Conservation (phyloP, 805 yeast genomes). For the Candida piceae region DNA sequence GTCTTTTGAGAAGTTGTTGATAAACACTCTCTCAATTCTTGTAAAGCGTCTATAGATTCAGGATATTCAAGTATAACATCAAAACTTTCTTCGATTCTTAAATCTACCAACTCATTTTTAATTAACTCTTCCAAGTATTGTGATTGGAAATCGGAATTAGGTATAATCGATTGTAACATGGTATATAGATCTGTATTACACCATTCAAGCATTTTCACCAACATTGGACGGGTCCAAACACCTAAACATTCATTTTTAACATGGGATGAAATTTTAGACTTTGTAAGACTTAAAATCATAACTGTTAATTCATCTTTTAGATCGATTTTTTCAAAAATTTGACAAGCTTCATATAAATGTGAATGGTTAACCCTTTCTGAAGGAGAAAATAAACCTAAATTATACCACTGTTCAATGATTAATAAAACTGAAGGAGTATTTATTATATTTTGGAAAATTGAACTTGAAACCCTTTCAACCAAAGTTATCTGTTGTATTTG, state of each 20-base stretch:
- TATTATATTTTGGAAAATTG: conserved; percentile 18
- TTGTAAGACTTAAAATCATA: conserved; percentile 34
- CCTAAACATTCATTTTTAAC: conserved; percentile 28
- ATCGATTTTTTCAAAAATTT: conserved; percentile 13
- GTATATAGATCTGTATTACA: conserved; percentile 36
- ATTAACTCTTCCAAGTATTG: conserved; percentile 17
- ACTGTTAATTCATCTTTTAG: conserved; percentile 22
- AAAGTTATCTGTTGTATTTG: conserved; percentile 11
- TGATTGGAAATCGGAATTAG: conserved; percentile 8
- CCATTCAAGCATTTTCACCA: conserved; percentile 33
- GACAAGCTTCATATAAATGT: conserved; percentile 14
- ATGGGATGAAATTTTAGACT: conserved; percentile 30
- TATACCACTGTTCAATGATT: conserved; percentile 11
- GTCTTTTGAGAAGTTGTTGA: conserved; percentile 44
- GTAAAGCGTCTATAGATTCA: conserved; percentile 43
- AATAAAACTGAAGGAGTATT: conserved; percentile 6
- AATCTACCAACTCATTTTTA: conserved; percentile 25
- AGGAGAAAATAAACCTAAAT: conserved; percentile 11
- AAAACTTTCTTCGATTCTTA: conserved; percentile 55
- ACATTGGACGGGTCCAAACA: conserved; percentile 36
- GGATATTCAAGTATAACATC: conserved; percentile 55
- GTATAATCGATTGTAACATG: conserved; percentile 15
- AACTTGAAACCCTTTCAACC: conserved; percentile 17
- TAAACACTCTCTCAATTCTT: conserved; percentile 54
- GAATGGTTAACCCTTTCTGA: conserved; percentile 6